A percentile compares a stretch with the other conserved stretches of the same genome.
phyloP scores from a whole-genome alignment of 495 filamentous ascomycete species.

The Echria macrotheca region DNA sequence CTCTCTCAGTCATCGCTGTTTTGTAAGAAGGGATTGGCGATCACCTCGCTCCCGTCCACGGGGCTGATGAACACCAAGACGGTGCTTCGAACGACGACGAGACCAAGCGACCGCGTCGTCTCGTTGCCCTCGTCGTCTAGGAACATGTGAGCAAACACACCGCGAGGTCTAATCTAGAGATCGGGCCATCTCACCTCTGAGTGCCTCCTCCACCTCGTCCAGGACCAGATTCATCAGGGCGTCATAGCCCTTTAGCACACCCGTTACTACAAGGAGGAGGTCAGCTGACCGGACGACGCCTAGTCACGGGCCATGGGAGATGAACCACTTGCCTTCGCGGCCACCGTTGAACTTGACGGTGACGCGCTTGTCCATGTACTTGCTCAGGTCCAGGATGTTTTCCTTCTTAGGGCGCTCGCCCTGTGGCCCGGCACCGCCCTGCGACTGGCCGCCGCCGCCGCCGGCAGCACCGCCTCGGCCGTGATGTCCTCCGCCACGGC shows the following conservation, averaged over 20 bases:
- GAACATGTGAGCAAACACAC: no score
- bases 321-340: conserved; percentile 65
- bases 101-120: conserved; percentile 73
- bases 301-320: background rate
- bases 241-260: conserved; percentile 89
- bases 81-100: conserved; percentile 89
- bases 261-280: conserved; percentile 54
- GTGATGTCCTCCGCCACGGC: conserved; percentile 39
- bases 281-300: background rate
- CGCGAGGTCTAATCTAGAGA: no score
- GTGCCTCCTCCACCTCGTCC: conserved; percentile 84
- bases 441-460: conserved; percentile 24
- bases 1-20: conserved; percentile 50
- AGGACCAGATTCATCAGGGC: conserved; percentile 96
- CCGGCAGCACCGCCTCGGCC: conserved; percentile 45
- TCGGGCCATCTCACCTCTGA: conserved; percentile 73
- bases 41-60: conserved; percentile 89
- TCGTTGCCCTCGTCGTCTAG: conserved; percentile 89
- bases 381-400: conserved; percentile 89
- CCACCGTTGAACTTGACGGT: conserved; percentile 95
- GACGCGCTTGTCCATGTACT: conserved; percentile 95
- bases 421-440: no score
- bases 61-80: conserved; percentile 88
- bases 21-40: conserved; percentile 85
- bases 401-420: conserved; percentile 86